Conservation (phyloP, 2,329 filamentous ascomycete genomes). For the Plectosphaerella sp. region DNA sequence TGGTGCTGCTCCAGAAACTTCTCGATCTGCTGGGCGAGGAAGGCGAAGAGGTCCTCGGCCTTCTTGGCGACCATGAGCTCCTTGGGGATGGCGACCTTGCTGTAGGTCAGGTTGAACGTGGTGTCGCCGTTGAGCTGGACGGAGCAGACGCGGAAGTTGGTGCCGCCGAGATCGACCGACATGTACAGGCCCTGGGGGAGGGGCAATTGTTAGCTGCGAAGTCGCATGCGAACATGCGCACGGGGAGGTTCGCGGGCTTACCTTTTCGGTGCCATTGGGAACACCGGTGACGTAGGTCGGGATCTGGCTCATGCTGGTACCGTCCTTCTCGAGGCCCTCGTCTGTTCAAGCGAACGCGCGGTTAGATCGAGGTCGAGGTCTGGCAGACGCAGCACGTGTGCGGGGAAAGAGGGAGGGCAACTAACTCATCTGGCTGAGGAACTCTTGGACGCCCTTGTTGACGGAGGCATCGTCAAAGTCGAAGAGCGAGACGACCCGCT, state of each 20-base stretch:
- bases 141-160: constrained; percentile 97
- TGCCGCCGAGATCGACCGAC: constrained; percentile 95
- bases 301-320: constrained; percentile 86
- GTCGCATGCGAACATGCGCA: neutral
- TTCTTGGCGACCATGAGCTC: constrained; percentile 88
- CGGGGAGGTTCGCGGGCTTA: constrained; percentile 28
- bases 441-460: constrained; percentile 77
- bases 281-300: constrained; percentile 95
- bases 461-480: constrained; percentile 76
- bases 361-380: constrained; percentile 5
- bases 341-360: constrained; percentile 38
- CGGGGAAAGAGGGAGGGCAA: neutral
- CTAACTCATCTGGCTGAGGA: constrained; percentile 74
- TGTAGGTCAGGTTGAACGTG: constrained; percentile 89
- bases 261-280: constrained; percentile 97
- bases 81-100: constrained; percentile 82
- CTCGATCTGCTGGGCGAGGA: constrained; percentile 91
- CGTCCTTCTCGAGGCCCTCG: constrained; percentile 75
- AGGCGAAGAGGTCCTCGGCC: constrained; percentile 81
- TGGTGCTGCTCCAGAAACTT: constrained; percentile 83
- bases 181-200: constrained; percentile 78
- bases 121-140: constrained; percentile 90
- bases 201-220: constrained; percentile 5
- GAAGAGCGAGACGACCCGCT: constrained; percentile 78
- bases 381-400: neutral